Evolutionary conservation across 176 grass and related monocot genomes (phyloP), one percentile per base, ranked within the genome.

Genomic region (Alopecurus myosuroides): DNA sequence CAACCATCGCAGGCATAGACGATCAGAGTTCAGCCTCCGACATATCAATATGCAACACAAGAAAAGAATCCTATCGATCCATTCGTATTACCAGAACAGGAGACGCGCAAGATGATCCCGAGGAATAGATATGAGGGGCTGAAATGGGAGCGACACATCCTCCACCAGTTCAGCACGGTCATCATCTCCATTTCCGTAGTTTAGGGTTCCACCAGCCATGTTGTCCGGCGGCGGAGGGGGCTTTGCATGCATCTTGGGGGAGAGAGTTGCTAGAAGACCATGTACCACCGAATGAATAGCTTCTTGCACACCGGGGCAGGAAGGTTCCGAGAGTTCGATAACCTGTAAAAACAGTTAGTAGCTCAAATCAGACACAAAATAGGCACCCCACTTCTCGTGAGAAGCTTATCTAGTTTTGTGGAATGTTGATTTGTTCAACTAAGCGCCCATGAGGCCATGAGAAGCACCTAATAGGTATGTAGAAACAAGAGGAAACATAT

Each of bases 41-140:
- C 26, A 1, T 58, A 72, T 22, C 23, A 18, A 72, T 35, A 48
- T 7, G 39, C 39, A 62, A 45, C 37, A 34, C 19, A 74, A 8
- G 7, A 7, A 48, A 74, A n/a, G 13, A 35, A 46, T 29, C 0
- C 8, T 73, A 14, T 15, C 11, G 5, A 82, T 82, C 11, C 35
- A 40, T 5, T 82, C 20, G 4, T 15, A 63, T 95, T 91, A 96
- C 97, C 97, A 99, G 89, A 99, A 99, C 44, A 99, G 55, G 33
- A 96, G 90, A 7, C 93, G 93, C 36, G 97, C 97, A 48, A 99
- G 89, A 83, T 89, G 95, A 85, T 96, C 93, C 19, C 97, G 89
- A 11, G 86, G 89, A 50, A 94, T 88, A 76, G 91, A 86, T 87
- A 96, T 88, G 31, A 95, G 74, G 53, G 93, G 91, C 40, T 92